phyloP scores from a whole-genome alignment of 345 rosid genomes.

The Garcia nutans region DNA sequence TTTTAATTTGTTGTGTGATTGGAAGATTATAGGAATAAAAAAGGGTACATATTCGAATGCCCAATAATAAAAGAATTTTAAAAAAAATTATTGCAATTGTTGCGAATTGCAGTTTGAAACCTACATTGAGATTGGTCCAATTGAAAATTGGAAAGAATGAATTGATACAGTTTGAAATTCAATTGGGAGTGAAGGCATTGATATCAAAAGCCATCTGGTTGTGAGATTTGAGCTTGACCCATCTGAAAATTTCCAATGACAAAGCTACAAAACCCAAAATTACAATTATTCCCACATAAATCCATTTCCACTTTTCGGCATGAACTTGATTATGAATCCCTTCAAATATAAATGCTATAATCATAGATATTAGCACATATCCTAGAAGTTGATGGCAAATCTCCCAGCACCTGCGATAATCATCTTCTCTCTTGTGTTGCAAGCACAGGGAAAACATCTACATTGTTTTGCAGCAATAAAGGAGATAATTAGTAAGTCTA shows the following conservation, averaged over 20 bases:
- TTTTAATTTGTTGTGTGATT: too few relatives aligned
- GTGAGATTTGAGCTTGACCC: slow-evolving; percentile 25
- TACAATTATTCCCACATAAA: slow-evolving; percentile 34
- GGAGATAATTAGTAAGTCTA: neutral
- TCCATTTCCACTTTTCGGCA: slow-evolving; percentile 40
- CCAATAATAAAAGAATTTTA: too few relatives aligned
- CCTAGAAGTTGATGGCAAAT: slow-evolving; percentile 32
- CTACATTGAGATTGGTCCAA: too few relatives aligned
- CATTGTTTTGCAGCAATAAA: neutral
- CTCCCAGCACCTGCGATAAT: slow-evolving; percentile 33
- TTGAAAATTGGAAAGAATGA: too few relatives aligned
- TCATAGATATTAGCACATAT: slow-evolving; percentile 26
- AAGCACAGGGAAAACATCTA: slow-evolving; percentile 30
- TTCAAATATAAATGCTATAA: slow-evolving; percentile 28
- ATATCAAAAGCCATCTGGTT: slow-evolving; percentile 13
- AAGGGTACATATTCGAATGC: too few relatives aligned
- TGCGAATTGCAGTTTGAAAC: too few relatives aligned
- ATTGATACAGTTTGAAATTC: too few relatives aligned
- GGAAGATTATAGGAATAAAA: too few relatives aligned
- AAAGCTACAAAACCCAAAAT: slow-evolving; percentile 22
- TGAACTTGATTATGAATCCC: slow-evolving; percentile 25
- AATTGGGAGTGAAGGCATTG: neutral
- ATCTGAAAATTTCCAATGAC: slow-evolving; percentile 32
- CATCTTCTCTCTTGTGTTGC: slow-evolving; percentile 28
- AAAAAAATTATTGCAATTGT: too few relatives aligned